Conservation (phyloP, 176 grass and related monocot genomes). For the Oryza officinalis region DNA sequence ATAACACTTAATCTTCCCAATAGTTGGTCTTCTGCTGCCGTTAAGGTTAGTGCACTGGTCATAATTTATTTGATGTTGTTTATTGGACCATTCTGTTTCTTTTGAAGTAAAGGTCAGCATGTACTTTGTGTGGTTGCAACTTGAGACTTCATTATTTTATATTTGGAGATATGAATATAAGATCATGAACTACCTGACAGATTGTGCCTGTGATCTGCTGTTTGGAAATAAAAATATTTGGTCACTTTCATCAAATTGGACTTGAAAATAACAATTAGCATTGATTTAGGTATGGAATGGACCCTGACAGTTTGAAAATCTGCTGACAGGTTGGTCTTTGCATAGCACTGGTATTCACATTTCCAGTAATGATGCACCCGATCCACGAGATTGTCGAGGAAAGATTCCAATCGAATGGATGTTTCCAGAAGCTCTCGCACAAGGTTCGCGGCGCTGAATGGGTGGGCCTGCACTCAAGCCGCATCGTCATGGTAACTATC, state of each 20-base stretch:
- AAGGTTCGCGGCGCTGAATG: conserved; percentile 30
- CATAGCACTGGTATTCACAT: conserved; percentile 80
- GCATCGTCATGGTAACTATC: conserved; percentile 43
- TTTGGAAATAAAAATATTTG: neutral
- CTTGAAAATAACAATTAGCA: neutral
- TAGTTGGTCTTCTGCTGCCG: conserved; percentile 58
- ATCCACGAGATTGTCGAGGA: conserved; percentile 80
- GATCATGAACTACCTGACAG: neutral
- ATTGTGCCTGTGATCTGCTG: neutral
- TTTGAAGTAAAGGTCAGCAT: neutral
- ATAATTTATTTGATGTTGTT: conserved; percentile 21
- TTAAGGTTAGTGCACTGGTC: conserved; percentile 67
- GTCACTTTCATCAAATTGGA: neutral
- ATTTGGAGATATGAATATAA: neutral
- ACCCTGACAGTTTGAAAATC: neutral
- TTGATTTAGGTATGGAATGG: neutral
- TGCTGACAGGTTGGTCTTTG: conserved; percentile 80
- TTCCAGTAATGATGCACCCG: conserved; percentile 92
- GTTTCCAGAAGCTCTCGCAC: conserved; percentile 53
- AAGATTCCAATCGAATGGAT: conserved; percentile 56
- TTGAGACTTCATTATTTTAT: neutral
- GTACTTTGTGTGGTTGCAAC: neutral
- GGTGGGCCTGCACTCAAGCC: conserved; percentile 55
- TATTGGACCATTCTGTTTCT: neutral
- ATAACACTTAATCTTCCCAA: conserved; percentile 94